phyloP scores from a whole-genome alignment of 495 filamentous ascomycete species.

The Glarea lozoyensis region DNA sequence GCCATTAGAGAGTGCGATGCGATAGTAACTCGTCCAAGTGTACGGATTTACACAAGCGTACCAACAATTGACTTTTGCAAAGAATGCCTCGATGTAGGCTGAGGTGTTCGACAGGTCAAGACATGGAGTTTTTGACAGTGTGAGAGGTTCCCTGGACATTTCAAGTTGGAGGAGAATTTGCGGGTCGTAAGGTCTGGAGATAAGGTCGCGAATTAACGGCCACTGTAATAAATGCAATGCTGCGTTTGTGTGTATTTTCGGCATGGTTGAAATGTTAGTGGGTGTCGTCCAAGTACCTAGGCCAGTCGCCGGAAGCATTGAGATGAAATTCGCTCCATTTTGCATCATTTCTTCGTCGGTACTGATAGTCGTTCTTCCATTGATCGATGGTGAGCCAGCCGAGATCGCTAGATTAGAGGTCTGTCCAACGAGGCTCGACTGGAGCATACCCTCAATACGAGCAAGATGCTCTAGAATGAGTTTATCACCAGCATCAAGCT shows the following conservation, averaged over 20 bases:
- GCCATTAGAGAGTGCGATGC: conserved; percentile 57
- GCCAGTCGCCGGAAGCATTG: conserved; percentile 54
- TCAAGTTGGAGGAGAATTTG: conserved; percentile 75
- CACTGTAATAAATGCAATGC: conserved; percentile 71
- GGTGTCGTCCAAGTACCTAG: conserved; percentile 64
- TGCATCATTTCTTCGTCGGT: conserved; percentile 51
- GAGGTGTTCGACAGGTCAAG: conserved; percentile 68
- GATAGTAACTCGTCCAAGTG: conserved; percentile 70
- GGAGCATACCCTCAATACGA: conserved; percentile 68
- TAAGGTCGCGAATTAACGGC: conserved; percentile 69
- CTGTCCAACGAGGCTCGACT: conserved; percentile 49
- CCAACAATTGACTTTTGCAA: conserved; percentile 73
- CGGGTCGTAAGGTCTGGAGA: conserved; percentile 67
- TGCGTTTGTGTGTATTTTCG: conserved; percentile 71
- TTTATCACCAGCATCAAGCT: conserved; percentile 79
- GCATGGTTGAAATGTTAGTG: conserved; percentile 76
- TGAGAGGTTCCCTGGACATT: conserved; percentile 65
- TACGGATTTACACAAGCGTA: conserved; percentile 80
- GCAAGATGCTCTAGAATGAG: conserved; percentile 69
- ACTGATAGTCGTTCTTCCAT: conserved; percentile 53
- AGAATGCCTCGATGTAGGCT: conserved; percentile 66
- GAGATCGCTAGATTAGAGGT: conserved; percentile 39
- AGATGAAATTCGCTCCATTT: conserved; percentile 37
- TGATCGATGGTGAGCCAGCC: conserved; percentile 57
- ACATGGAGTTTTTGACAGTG: conserved; percentile 48